A percentile compares a stretch with the other conserved stretches of the same genome.
Conservation (phyloP, 2,329 filamentous ascomycete species). For the Aspergillus sp. region DNA sequence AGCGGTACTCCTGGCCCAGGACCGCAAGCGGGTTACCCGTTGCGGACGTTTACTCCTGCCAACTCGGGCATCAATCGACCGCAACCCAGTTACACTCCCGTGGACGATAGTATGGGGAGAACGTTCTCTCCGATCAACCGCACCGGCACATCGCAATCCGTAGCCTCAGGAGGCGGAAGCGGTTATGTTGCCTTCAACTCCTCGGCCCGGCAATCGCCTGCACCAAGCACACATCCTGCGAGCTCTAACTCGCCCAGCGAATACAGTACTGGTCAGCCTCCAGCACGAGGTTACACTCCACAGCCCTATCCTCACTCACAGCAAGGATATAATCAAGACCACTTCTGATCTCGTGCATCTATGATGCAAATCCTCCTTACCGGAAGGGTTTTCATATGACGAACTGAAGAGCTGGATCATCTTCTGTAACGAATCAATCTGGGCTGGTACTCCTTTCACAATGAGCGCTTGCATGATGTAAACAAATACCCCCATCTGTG, state of each 20-base stretch:
- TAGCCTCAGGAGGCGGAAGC: constrained; percentile 6
- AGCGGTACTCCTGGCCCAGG: constrained; percentile 6
- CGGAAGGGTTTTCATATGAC: constrained; percentile 13
- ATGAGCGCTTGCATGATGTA: constrained; percentile 6
- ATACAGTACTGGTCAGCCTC: constrained; percentile 19
- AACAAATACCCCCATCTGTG: constrained; percentile 9
- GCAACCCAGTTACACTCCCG: constrained; percentile 16
- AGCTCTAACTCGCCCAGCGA: constrained; percentile 13
- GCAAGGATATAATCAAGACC: constrained; percentile 6
- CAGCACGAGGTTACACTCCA: constrained; percentile 23
- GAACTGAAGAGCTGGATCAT: constrained; percentile 25
- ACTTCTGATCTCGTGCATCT: constrained; percentile 7
- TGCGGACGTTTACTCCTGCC: constrained; percentile 17
- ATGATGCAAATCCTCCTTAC: not conserved
- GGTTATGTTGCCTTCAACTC: constrained; percentile 25
- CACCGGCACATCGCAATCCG: constrained; percentile 6
- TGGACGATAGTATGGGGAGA: constrained; percentile 14
- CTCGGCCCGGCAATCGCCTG: constrained; percentile 6
- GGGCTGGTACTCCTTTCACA: not conserved
- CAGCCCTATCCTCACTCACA: constrained; percentile 10
- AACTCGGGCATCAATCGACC: constrained; percentile 9
- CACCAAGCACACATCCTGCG: not conserved
- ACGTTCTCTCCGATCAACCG: constrained; percentile 16
- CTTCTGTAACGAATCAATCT: constrained; percentile 25
- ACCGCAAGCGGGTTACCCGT: constrained; percentile 13